phyloP scores from a whole-genome alignment of 2,329 filamentous ascomycete species.

The Plectosphaerella cucumerina region DNA sequence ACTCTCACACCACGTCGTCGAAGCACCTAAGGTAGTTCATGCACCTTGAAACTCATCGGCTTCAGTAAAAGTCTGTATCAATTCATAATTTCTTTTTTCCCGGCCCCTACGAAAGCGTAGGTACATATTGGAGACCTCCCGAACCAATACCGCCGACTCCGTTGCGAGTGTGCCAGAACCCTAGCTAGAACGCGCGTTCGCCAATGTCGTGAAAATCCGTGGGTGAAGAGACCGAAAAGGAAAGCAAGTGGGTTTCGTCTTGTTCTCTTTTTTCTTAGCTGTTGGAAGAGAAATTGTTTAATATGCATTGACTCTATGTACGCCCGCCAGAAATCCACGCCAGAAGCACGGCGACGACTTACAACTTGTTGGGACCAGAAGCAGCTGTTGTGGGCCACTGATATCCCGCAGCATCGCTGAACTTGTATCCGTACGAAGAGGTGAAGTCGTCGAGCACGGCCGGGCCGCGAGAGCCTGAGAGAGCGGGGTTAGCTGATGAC shows the following conservation, averaged over 20 bases:
- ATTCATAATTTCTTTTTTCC: neutral
- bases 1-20: too few relatives aligned
- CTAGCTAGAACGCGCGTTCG: neutral
- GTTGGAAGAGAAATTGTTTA: conserved; percentile 8
- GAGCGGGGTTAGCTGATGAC: neutral
- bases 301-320: conserved; percentile 12
- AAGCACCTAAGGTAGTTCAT: too few relatives aligned
- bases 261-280: conserved; percentile 4
- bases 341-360: conserved; percentile 34
- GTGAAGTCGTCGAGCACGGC: conserved; percentile 98
- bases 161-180: neutral
- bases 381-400: conserved; percentile 84
- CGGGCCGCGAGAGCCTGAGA: conserved; percentile 88
- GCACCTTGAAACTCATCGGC: too few relatives aligned
- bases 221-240: neutral
- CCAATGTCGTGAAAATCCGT: conserved; percentile 2
- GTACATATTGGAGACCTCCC: neutral
- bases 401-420: conserved; percentile 93
- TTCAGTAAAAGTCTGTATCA: too few relatives aligned
- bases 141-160: neutral
- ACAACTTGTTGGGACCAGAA: conserved; percentile 72
- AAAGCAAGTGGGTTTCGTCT: neutral
- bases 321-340: conserved; percentile 7
- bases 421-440: conserved; percentile 97
- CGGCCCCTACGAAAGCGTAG: neutral